Evolutionary conservation across 495 filamentous ascomycete species (phyloP).

Genomic region (Penicillium mononematosum): DNA sequence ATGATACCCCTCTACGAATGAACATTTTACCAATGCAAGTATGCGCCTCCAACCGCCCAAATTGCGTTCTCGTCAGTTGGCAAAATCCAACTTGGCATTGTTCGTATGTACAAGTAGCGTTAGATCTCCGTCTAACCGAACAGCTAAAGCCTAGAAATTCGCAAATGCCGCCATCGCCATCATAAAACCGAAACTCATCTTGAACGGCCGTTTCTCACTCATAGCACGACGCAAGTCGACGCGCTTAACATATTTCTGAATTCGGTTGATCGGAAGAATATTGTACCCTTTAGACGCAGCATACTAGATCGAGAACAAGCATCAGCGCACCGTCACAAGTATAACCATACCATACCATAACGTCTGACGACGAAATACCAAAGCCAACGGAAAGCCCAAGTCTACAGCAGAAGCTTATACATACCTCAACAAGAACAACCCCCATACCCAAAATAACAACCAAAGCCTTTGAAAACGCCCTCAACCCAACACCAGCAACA

Average conservation of each 20-base stretch:
- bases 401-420: conserved; percentile 19
- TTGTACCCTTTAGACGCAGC: conserved; percentile 73
- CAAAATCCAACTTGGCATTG: background rate
- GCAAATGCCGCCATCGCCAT: conserved; percentile 78
- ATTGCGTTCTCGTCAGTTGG: background rate
- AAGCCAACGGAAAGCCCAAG: background rate
- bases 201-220: conserved; percentile 69
- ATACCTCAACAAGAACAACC: conserved; percentile 69
- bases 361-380: background rate
- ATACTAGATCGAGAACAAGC: conserved; percentile 44
- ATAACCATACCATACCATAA: background rate
- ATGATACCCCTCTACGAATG: conserved; percentile 42
- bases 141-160: conserved; percentile 35
- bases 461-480: conserved; percentile 71
- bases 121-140: background rate
- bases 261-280: conserved; percentile 58
- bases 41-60: background rate
- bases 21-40: conserved; percentile 13
- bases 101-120: conserved; percentile 20
- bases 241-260: conserved; percentile 58
- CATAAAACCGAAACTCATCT: conserved; percentile 71
- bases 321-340: background rate
- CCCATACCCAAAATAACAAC: conserved; percentile 70
- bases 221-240: conserved; percentile 60
- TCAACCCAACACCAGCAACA: conserved; percentile 65